Evolutionary conservation across 1,284 basidiomycete genomes (phyloP).

Genomic region (Trametes hirsuta): DNA sequence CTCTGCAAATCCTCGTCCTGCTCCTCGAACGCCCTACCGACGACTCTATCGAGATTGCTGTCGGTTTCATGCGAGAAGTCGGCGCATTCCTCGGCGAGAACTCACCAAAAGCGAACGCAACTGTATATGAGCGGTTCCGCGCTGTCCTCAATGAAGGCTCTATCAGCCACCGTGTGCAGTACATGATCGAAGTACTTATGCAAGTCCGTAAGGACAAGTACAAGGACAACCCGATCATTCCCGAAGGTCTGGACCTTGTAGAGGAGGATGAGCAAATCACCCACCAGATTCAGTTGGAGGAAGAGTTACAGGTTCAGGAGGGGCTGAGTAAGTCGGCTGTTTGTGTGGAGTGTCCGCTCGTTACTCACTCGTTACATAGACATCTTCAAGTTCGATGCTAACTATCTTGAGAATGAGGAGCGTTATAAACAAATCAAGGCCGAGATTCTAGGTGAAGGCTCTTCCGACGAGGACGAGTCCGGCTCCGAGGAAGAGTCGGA

Average conservation of each 20-base stretch:
- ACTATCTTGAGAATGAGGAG: slow-evolving; percentile 91
- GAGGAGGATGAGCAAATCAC: slow-evolving; percentile 98
- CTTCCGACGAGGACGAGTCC: slow-evolving; percentile 66
- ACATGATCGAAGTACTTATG: slow-evolving; percentile 99
- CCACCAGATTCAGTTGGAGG: slow-evolving; percentile 90
- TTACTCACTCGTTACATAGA: slow-evolving; percentile 51
- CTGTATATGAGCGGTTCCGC: slow-evolving; percentile 94
- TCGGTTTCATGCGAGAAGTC: slow-evolving; percentile 96
- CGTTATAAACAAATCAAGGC: slow-evolving; percentile 90
- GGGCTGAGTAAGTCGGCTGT: slow-evolving; percentile 76
- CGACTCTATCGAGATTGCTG: slow-evolving; percentile 98
- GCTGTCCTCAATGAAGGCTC: slow-evolving; percentile 94
- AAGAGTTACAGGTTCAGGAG: slow-evolving; percentile 93
- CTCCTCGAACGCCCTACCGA: slow-evolving; percentile 96
- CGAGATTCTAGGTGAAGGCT: slow-evolving; percentile 92
- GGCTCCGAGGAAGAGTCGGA: slow-evolving; percentile 62
- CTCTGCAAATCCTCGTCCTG: slow-evolving; percentile 93
- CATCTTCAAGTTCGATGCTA: slow-evolving; percentile 94
- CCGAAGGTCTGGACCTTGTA: slow-evolving; percentile 94
- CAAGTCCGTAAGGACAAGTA: slow-evolving; percentile 98
- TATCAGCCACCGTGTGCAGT: slow-evolving; percentile 96
- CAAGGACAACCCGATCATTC: slow-evolving; percentile 95
- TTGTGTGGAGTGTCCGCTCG: background rate
- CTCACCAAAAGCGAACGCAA: slow-evolving; percentile 92
- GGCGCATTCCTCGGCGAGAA: slow-evolving; percentile 95